A percentile compares a stretch with the other conserved stretches of the same genome.
Conservation (phyloP, 176 grass and related monocot genomes). For the Juncus effusus region DNA sequence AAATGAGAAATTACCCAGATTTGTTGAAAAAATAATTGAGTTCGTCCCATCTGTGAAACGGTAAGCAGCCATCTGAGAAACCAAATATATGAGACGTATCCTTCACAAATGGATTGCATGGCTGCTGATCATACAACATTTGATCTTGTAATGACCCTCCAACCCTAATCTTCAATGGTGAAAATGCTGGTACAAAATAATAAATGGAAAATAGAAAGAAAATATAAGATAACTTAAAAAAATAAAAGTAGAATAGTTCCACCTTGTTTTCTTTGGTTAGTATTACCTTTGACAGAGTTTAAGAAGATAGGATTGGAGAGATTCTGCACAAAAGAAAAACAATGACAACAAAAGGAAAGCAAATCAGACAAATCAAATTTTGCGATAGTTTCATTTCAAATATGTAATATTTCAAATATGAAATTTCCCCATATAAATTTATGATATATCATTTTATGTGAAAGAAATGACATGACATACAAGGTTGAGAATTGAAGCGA, state of each 20-base stretch:
- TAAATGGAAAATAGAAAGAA: neutral
- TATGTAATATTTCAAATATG: too few relatives aligned
- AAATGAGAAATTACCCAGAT: conserved; percentile 30
- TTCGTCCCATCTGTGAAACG: conserved; percentile 63
- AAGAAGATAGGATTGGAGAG: conserved; percentile 70
- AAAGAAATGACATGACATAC: conserved; percentile 11
- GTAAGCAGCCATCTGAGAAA: conserved; percentile 59
- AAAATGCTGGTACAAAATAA: conserved; percentile 39
- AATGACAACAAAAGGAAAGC: conserved; percentile 4
- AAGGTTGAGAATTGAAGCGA: conserved; percentile 60
- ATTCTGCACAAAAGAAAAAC: conserved; percentile 56
- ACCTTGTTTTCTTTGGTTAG: neutral
- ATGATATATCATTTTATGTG: neutral
- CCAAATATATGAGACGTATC: conserved; percentile 53
- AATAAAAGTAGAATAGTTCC: neutral
- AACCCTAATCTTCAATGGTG: conserved; percentile 58
- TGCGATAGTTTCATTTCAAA: too few relatives aligned
- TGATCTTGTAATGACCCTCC: conserved; percentile 80
- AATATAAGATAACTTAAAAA: neutral
- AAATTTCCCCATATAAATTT: neutral
- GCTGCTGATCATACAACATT: conserved; percentile 56
- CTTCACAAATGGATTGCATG: conserved; percentile 49
- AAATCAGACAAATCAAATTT: neutral
- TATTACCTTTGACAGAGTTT: conserved; percentile 76
- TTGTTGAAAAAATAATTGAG: conserved; percentile 73